Conservation (phyloP, 495 filamentous ascomycete species). For the Tuber magnatum region DNA sequence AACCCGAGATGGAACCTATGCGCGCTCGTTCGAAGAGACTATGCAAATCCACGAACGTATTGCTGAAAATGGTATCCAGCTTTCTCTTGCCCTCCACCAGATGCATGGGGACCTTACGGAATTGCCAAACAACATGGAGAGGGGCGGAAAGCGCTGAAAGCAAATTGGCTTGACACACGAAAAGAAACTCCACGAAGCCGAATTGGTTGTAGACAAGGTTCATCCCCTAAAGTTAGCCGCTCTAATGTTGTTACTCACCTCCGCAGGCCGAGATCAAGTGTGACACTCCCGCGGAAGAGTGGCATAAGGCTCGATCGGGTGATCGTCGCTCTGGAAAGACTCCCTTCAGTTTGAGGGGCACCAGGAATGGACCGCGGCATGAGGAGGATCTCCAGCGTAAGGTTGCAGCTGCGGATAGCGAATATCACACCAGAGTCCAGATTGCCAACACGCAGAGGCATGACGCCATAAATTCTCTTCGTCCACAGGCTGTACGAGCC, state of each 20-base stretch:
- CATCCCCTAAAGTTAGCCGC: constrained; percentile 24
- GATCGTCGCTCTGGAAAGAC: constrained; percentile 55
- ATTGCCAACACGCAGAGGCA: constrained; percentile 46
- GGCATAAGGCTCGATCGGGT: constrained; percentile 86
- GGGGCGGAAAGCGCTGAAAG: constrained; percentile 90
- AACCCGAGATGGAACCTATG: constrained; percentile 75
- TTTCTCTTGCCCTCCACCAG: constrained; percentile 75
- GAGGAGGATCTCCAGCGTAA: constrained; percentile 57
- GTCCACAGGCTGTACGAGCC: constrained; percentile 72
- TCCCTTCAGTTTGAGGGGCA: constrained; percentile 70
- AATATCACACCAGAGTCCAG: constrained; percentile 38
- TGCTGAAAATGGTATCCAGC: constrained; percentile 86
- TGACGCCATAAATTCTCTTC: constrained; percentile 53
- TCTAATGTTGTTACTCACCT: constrained; percentile 40
- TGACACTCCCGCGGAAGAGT: constrained; percentile 84
- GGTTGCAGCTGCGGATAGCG: constrained; percentile 38
- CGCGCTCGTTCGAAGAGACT: constrained; percentile 71
- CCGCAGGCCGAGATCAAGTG: constrained; percentile 80
- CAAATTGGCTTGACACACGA: constrained; percentile 76
- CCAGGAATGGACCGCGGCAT: constrained; percentile 81
- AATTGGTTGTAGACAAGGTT: constrained; percentile 58
- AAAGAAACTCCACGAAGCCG: constrained; percentile 72
- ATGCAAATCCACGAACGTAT: constrained; percentile 83
- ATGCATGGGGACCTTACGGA: constrained; percentile 91
- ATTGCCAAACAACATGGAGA: constrained; percentile 74